Conservation (phyloP, 352 stramenopile genomes). For the Phytophthora foliorum region DNA sequence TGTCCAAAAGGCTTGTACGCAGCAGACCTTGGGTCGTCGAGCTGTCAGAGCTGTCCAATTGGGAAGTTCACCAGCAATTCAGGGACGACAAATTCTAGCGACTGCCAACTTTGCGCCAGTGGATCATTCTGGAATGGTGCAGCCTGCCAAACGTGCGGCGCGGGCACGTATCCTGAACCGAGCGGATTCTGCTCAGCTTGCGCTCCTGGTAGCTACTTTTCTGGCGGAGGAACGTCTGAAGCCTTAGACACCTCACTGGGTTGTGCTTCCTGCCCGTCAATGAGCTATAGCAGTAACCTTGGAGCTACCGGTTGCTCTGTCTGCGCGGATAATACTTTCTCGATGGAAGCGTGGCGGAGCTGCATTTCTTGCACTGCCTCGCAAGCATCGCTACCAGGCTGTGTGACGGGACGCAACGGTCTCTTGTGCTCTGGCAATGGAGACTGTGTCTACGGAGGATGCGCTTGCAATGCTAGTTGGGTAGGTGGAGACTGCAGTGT, state of each 20-base stretch:
- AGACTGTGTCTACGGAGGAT: conserved; percentile 60
- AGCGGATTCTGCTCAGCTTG: conserved; percentile 54
- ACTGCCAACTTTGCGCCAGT: conserved; percentile 48
- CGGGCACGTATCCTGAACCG: conserved; percentile 38
- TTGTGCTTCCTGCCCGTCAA: conserved; percentile 55
- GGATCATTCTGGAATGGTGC: conserved; percentile 46
- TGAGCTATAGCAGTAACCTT: conserved; percentile 36
- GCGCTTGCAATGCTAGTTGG: conserved; percentile 55
- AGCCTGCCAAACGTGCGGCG: conserved; percentile 33
- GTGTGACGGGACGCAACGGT: conserved; percentile 62
- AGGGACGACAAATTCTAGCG: conserved; percentile 27
- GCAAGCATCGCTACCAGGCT: conserved; percentile 40
- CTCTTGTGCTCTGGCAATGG: conserved; percentile 68
- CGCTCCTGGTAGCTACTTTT: conserved; percentile 51
- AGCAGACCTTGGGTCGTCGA: conserved; percentile 18
- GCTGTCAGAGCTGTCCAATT: conserved; percentile 44
- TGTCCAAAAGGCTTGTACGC: conserved; percentile 60
- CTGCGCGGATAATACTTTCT: conserved; percentile 50
- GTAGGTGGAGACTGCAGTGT: conserved; percentile 56
- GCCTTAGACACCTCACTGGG: conserved; percentile 24
- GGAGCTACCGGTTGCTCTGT: conserved; percentile 44
- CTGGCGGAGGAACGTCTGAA: conserved; percentile 7
- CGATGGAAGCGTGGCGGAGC: conserved; percentile 61
- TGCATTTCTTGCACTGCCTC: conserved; percentile 59
- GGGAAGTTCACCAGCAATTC: conserved; percentile 46